A percentile compares a stretch with the other conserved stretches of the same genome.
Conservation (phyloP, 345 rosid species). For the Tarenaya hassleriana region DNA sequence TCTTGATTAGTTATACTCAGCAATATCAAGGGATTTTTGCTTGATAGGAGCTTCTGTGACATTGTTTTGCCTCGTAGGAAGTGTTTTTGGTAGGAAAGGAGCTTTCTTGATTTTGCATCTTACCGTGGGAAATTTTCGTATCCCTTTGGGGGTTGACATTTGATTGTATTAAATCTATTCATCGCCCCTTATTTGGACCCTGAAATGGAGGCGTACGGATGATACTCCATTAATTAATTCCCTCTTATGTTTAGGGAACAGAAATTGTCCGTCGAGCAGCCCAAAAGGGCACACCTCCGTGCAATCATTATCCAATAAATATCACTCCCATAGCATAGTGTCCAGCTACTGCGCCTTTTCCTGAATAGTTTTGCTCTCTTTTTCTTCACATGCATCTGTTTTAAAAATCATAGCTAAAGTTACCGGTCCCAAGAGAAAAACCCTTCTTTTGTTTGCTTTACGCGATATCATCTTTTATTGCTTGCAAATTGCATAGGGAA, state of each 20-base stretch:
- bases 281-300: slow-evolving; percentile 24
- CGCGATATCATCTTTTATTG: slow-evolving; percentile 13
- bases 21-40: too few species aligned
- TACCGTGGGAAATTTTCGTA: too few species aligned
- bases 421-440: slow-evolving; percentile 23
- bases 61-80: too few species aligned
- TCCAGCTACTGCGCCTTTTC: slow-evolving; percentile 14
- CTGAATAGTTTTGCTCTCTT: slow-evolving; percentile 19
- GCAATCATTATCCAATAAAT: slow-evolving; percentile 20
- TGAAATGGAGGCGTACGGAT: slow-evolving; percentile 19
- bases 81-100: too few species aligned
- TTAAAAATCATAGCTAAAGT: slow-evolving; percentile 24
- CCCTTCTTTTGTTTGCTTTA: slow-evolving; percentile 28
- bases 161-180: too few species aligned
- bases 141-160: too few species aligned
- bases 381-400: slow-evolving; percentile 23
- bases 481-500: slow-evolving; percentile 22
- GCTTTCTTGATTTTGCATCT: too few species aligned
- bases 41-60: too few species aligned
- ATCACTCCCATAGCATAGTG: slow-evolving; percentile 24
- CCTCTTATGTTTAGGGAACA: slow-evolving; percentile 24
- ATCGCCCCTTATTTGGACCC: too few species aligned
- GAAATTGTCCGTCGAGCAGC: slow-evolving; percentile 20
- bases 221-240: slow-evolving; percentile 16
- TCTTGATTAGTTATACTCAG: too few species aligned